Conservation (phyloP, 2,329 filamentous ascomycete species). For the Geosmithia flava region DNA sequence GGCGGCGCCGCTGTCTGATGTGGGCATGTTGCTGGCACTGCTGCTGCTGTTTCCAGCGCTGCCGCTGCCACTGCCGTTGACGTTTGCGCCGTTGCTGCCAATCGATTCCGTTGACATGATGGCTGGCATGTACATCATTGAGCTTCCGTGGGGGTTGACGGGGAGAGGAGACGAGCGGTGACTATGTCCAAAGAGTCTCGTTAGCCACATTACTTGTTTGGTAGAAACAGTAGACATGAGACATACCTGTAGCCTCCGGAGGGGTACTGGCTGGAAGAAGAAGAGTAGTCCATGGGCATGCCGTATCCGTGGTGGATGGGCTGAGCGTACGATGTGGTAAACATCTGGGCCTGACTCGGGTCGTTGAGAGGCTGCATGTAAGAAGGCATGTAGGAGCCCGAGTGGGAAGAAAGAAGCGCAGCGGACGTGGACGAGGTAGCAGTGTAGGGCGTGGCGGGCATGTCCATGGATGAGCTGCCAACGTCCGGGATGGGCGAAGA, state of each 20-base stretch:
- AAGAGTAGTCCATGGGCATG: slow-evolving; percentile 29
- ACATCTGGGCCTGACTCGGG: slow-evolving; percentile 21
- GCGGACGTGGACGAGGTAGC: slow-evolving; percentile 37
- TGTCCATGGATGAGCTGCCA: slow-evolving; percentile 21
- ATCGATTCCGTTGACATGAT: slow-evolving; percentile 21
- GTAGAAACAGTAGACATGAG: slow-evolving; percentile 1
- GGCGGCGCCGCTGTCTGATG: slow-evolving; percentile 9
- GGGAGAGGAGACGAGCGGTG: slow-evolving; percentile 25
- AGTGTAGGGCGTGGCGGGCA: slow-evolving; percentile 32
- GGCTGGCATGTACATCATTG: slow-evolving; percentile 29
- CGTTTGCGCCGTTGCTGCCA: slow-evolving; percentile 3
- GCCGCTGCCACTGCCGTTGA: background rate
- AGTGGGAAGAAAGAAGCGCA: slow-evolving; percentile 33
- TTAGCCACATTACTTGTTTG: slow-evolving; percentile 8
- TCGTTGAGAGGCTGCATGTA: slow-evolving; percentile 38
- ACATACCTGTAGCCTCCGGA: slow-evolving; percentile 26
- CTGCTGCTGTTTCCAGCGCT: background rate
- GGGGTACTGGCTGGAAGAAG: slow-evolving; percentile 16
- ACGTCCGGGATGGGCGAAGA: slow-evolving; percentile 23
- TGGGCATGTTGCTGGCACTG: background rate
- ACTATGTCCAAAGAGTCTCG: slow-evolving; percentile 9
- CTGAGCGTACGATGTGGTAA: slow-evolving; percentile 19
- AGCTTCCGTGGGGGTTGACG: slow-evolving; percentile 19
- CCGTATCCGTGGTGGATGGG: slow-evolving; percentile 25
- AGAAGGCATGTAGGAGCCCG: slow-evolving; percentile 32